A percentile compares a stretch with the other conserved stretches of the same genome.
These are phyloP conservation scores for Coemansia pectinata DNA, from an alignment of 192 early-diverging fungal species.

Conservation along the genomic window DNA sequence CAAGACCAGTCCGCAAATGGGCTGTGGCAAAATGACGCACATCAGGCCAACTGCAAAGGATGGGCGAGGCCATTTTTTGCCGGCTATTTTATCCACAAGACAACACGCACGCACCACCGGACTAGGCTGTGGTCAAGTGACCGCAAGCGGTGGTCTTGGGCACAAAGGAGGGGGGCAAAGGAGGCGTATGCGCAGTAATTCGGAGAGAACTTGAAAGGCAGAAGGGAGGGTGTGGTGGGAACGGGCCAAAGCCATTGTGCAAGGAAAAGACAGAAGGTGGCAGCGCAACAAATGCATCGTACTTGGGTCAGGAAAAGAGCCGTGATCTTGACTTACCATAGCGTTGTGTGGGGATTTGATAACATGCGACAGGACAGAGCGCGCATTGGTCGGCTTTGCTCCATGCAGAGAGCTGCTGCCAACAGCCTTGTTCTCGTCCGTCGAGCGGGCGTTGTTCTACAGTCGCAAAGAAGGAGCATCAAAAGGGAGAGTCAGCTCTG, in stretches of 20 bases:
- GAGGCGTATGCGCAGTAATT: background rate
- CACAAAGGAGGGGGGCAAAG: background rate
- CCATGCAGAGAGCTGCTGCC: background rate
- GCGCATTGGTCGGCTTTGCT: background rate
- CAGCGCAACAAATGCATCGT: background rate
- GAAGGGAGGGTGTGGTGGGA: background rate
- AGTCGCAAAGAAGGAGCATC: background rate
- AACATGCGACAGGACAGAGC: background rate
- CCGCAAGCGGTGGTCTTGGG: background rate
- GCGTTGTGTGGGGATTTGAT: background rate
- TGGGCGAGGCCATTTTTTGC: background rate
- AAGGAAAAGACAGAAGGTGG: background rate
- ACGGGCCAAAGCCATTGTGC: conserved; percentile 3
- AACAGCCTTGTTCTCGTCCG: background rate
- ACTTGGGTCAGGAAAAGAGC: background rate
- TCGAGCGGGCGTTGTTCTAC: background rate
- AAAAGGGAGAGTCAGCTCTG: background rate
- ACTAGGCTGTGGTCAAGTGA: background rate
- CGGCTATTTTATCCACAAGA: background rate
- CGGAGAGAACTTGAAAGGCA: background rate
- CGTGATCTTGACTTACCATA: background rate
- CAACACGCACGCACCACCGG: background rate
- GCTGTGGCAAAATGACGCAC: no score
- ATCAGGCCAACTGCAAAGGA: background rate
- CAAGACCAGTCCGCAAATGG: background rate